These are phyloP conservation scores for Termitomyces heimii DNA, from an alignment of 768 basidiomycete species.

Conservation along the genomic window DNA sequence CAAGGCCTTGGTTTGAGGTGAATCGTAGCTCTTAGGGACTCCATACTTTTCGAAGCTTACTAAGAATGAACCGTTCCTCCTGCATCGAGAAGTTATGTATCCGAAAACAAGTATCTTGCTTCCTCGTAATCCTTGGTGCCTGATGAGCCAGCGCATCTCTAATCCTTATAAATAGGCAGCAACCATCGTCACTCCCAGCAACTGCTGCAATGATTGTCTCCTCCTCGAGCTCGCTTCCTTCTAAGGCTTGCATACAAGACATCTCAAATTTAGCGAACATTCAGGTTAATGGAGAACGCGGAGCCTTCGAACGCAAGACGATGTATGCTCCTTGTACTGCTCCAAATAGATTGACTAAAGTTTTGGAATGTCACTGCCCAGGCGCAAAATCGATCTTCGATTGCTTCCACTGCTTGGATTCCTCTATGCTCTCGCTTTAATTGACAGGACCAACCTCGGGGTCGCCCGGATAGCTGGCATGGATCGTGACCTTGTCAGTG, in stretches of 20 bases:
- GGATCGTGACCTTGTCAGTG: constrained; percentile 25
- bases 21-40: not conserved
- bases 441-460: constrained; percentile 28
- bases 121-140: not conserved
- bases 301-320: constrained; percentile 12
- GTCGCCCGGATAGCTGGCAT: constrained; percentile 31
- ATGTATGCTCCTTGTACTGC: constrained; percentile 8
- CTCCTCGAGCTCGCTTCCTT: constrained; percentile 2
- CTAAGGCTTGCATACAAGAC: not conserved
- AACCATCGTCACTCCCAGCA: not conserved
- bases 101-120: not conserved
- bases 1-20: not conserved
- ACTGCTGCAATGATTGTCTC: constrained; percentile 6
- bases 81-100: constrained; percentile 3
- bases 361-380: constrained; percentile 3
- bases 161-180: constrained; percentile 6
- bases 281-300: constrained; percentile 1
- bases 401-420: constrained; percentile 29
- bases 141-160: not conserved
- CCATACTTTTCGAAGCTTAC: not conserved
- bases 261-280: not conserved
- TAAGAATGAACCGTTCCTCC: not conserved
- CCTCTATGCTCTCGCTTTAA: constrained; percentile 28
- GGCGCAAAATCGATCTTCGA: constrained; percentile 27
- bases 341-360: not conserved